phyloP scores from a whole-genome alignment of 2,329 filamentous ascomycete genomes.

The Arthrobotrys sphaeroides region DNA sequence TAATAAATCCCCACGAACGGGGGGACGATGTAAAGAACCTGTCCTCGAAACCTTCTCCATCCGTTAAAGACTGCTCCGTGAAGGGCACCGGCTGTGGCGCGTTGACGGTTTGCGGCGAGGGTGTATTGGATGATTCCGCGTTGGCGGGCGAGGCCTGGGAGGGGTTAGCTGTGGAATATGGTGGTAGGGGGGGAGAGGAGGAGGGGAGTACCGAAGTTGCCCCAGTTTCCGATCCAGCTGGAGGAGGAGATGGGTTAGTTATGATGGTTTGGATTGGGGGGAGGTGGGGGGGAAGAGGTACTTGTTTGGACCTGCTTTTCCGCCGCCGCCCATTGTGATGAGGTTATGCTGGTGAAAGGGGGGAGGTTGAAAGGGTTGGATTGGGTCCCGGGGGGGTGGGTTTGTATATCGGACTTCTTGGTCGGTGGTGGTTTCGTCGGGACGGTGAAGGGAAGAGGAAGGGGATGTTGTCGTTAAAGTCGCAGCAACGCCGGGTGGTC shows the following conservation, averaged over 20 bases:
- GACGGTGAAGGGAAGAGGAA: neutral
- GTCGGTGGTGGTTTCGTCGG: slow-evolving; percentile 5
- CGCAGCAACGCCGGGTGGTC: slow-evolving; percentile 3
- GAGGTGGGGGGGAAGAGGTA: neutral
- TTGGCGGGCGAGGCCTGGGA: slow-evolving; percentile 20
- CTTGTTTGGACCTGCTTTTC: slow-evolving; percentile 45
- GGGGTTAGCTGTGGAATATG: neutral
- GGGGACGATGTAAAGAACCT: slow-evolving; percentile 89
- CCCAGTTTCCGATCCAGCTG: slow-evolving; percentile 49
- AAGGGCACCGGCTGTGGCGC: slow-evolving; percentile 79
- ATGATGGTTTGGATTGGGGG: neutral
- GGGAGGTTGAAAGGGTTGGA: neutral
- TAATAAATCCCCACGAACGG: slow-evolving; percentile 82
- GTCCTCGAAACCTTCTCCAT: slow-evolving; percentile 82
- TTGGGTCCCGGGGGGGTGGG: neutral
- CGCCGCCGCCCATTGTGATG: slow-evolving; percentile 50
- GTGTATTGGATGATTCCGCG: slow-evolving; percentile 73
- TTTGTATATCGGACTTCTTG: neutral
- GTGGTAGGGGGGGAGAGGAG: neutral
- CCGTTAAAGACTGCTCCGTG: slow-evolving; percentile 94
- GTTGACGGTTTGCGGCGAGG: slow-evolving; percentile 86
- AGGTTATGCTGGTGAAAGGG: neutral
- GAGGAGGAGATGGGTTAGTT: neutral
- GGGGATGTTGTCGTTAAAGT: neutral
- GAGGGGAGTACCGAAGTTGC: slow-evolving; percentile 32